A percentile compares a stretch with the other conserved stretches of the same genome.
phyloP scores from a whole-genome alignment of 306 rosid genomes.

The Datisca glomerata region DNA sequence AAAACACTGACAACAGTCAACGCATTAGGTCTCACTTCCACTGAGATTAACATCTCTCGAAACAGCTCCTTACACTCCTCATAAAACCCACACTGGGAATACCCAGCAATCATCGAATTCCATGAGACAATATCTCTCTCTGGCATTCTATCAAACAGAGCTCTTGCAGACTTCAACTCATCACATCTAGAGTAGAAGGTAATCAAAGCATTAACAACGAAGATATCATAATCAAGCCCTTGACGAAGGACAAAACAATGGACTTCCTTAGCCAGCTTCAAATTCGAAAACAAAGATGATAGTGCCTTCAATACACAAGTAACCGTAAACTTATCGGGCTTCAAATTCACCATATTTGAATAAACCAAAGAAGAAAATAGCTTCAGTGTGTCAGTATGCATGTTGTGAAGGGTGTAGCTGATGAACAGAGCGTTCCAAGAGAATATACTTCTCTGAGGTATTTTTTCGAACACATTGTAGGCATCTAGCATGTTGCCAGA shows the following conservation, averaged over 20 bases:
- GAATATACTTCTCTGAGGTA: constrained; percentile 43
- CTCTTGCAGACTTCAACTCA: constrained; percentile 37
- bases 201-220: constrained; percentile 52
- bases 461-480: constrained; percentile 51
- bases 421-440: constrained; percentile 73
- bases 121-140: constrained; percentile 60
- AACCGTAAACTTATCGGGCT: constrained; percentile 43
- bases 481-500: constrained; percentile 29
- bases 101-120: constrained; percentile 84
- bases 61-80: constrained; percentile 55
- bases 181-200: constrained; percentile 55
- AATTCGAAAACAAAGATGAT: constrained; percentile 17
- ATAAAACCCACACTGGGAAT: constrained; percentile 58
- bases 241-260: constrained; percentile 45
- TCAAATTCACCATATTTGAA: constrained; percentile 3
- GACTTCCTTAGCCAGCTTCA: constrained; percentile 26
- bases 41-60: constrained; percentile 31
- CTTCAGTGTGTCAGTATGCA: constrained; percentile 33
- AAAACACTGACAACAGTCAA: constrained; percentile 50
- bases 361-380: constrained; percentile 34
- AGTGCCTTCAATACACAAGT: constrained; percentile 55
- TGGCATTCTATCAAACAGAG: constrained; percentile 42
- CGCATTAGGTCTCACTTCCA: constrained; percentile 33
- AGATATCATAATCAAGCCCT: constrained; percentile 40
- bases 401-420: constrained; percentile 37